Conservation (phyloP, 306 rosid genomes). For the Castanea mollissima region DNA sequence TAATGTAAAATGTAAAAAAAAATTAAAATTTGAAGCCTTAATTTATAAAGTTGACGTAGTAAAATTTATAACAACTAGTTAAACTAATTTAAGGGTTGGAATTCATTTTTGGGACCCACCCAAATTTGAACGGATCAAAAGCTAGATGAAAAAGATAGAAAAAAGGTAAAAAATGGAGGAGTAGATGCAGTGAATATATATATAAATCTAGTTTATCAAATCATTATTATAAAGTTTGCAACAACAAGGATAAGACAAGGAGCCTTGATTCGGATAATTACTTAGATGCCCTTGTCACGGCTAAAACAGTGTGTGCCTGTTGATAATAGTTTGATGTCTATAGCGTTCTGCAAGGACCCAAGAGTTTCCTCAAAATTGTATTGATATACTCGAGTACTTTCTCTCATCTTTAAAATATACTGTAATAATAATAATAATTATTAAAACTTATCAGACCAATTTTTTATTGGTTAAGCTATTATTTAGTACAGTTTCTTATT, state of each 20-base stretch:
- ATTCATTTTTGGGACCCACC: neutral
- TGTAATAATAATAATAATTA: neutral
- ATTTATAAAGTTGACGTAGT: too few species aligned
- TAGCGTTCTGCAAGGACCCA: conserved; percentile 7
- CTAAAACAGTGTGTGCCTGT: neutral
- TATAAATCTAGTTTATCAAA: neutral
- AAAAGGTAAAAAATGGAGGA: neutral
- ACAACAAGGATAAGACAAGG: neutral
- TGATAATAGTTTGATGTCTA: neutral
- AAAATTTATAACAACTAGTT: too few species aligned
- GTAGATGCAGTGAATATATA: too few species aligned
- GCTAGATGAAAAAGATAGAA: neutral
- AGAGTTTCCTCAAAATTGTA: conserved; percentile 16
- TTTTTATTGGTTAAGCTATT: neutral
- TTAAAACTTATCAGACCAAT: neutral
- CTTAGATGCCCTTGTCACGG: neutral
- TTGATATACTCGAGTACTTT: conserved; percentile 7
- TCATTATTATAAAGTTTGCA: neutral
- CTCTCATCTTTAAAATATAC: conserved; percentile 19
- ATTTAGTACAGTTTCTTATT: conserved; percentile 2
- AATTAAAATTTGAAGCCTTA: too few species aligned
- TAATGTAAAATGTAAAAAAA: too few species aligned
- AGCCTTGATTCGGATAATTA: neutral
- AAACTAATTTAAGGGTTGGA: neutral
- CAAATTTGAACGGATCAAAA: neutral